A percentile compares a stretch with the other conserved stretches of the same genome.
These are phyloP conservation scores for Trichoderma erinaceum DNA, from an alignment of 495 filamentous ascomycete species.

Conservation along the genomic window DNA sequence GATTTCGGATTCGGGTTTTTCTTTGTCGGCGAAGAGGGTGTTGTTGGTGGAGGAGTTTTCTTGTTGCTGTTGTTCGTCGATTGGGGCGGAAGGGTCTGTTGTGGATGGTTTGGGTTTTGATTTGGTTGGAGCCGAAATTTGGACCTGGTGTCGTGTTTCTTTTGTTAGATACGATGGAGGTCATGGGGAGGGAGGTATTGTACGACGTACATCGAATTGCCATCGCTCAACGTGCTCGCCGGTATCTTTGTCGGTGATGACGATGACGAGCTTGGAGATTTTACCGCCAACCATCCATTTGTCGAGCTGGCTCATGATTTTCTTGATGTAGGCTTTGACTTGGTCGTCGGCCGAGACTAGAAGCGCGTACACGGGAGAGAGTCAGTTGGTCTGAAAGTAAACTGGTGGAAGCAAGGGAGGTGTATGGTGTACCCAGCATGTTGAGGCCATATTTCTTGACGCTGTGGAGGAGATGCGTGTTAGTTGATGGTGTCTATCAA, in stretches of 20 bases:
- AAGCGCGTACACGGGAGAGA: background rate
- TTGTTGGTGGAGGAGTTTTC: constrained; percentile 26
- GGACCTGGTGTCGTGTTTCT: constrained; percentile 40
- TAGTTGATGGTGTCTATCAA: background rate
- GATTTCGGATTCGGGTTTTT: constrained; percentile 87
- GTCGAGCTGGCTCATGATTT: constrained; percentile 93
- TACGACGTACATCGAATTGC: constrained; percentile 84
- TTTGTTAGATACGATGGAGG: background rate
- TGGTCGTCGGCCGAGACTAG: constrained; percentile 90
- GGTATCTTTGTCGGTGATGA: constrained; percentile 92
- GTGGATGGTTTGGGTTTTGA: constrained; percentile 32
- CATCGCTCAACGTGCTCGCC: constrained; percentile 93
- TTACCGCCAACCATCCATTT: constrained; percentile 95
- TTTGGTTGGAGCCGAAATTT: constrained; percentile 61
- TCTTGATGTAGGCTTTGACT: constrained; percentile 97
- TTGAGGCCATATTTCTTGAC: constrained; percentile 99
- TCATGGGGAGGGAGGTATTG: background rate
- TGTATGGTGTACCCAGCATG: constrained; percentile 65
- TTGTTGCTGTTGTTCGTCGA: constrained; percentile 7
- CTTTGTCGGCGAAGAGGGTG: constrained; percentile 35
- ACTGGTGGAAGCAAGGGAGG: background rate
- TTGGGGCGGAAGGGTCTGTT: background rate
- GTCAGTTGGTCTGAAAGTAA: background rate
- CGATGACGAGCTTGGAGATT: constrained; percentile 92
- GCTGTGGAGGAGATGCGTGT: constrained; percentile 28